Evolutionary conservation across 2,329 filamentous ascomycete species (phyloP), one percentile per base, ranked within the genome.

Genomic region (Lasiodiplodia gonubiensis): DNA sequence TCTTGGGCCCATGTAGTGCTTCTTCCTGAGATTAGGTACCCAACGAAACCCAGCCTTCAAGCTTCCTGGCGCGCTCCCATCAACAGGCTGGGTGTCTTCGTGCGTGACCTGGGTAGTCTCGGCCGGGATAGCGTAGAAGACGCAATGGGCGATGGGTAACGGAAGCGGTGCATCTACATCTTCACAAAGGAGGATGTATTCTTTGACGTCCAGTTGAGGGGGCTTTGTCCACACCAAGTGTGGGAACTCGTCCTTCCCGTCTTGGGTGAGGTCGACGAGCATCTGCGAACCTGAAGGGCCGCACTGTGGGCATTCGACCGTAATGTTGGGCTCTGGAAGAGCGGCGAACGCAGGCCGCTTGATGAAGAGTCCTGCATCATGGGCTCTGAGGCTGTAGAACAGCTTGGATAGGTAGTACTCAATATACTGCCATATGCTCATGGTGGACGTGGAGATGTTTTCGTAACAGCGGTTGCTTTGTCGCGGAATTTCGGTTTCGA

Each of bases 31-130:
- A 27, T 80, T 85, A 68, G 77, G 73, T 2, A 83, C 84, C 55
- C 83, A 84, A 66, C 79, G 76, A 68, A 86, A 86, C 0, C 83
- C 83, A 0, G 83, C 82, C 52, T 76, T 77, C 27, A 84, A 70
- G 2, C 72, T 69, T 1, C 73, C 76, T 33, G 55, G 66, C 18
- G 71, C 68, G n/a, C 16, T 18, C 10, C 8, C 11, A 14, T 69
- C 39, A 21, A 61, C 42, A 14, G 42, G 14, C 33, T 69, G 37
- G 12, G 60, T 25, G 23, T 68, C 68, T 21, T 37, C 42, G 12
- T 60, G 16, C 27, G 33, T 49, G 35, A 70, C 23, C 35, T 55
- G 21, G 10, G 53, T 70, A 6, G 23, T 64, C 11, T 30, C 21
- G 10, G 59, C 46, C 10, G 70, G 64, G 18, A 71, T 71, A 21